Evolutionary conservation across 1,284 basidiomycete genomes (phyloP).

Genomic region (Malassezia nana): DNA sequence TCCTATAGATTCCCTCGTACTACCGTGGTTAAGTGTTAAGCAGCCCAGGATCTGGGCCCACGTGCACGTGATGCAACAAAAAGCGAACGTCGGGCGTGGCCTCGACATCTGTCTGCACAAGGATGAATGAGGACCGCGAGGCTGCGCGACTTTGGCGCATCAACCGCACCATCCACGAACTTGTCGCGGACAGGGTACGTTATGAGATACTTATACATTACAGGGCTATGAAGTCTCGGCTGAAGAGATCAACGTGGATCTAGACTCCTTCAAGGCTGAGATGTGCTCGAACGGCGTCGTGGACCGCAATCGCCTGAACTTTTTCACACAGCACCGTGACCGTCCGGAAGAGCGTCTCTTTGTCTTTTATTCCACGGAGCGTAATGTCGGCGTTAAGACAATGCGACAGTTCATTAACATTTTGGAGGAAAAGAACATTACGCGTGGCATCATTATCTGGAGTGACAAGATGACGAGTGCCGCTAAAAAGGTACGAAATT

Average conservation of each 20-base stretch:
- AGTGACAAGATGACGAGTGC: constrained; percentile 92
- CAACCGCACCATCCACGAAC: constrained; percentile 89
- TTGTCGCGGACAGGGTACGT: constrained; percentile 63
- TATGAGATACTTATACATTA: neutral
- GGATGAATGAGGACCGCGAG: constrained; percentile 49
- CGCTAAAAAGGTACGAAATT: constrained; percentile 67
- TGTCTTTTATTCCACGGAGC: constrained; percentile 63
- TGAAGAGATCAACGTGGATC: constrained; percentile 77
- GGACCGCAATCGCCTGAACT: constrained; percentile 42
- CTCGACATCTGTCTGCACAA: neutral
- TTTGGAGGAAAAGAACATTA: constrained; percentile 60
- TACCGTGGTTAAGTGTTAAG: neutral
- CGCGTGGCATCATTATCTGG: constrained; percentile 87
- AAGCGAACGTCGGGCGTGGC: neutral
- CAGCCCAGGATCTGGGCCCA: neutral
- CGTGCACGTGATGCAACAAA: constrained; percentile 11
- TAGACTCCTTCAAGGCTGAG: constrained; percentile 58
- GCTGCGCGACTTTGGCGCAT: constrained; percentile 80
- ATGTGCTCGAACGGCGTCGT: constrained; percentile 52
- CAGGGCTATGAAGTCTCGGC: constrained; percentile 73
- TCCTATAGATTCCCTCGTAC: neutral
- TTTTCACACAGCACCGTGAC: constrained; percentile 33
- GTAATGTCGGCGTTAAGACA: constrained; percentile 45
- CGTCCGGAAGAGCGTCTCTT: constrained; percentile 69
- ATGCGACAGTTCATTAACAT: constrained; percentile 46